Evolutionary conservation across 2,329 filamentous ascomycete genomes (phyloP).

Genomic region (Talaromyces sp.): DNA sequence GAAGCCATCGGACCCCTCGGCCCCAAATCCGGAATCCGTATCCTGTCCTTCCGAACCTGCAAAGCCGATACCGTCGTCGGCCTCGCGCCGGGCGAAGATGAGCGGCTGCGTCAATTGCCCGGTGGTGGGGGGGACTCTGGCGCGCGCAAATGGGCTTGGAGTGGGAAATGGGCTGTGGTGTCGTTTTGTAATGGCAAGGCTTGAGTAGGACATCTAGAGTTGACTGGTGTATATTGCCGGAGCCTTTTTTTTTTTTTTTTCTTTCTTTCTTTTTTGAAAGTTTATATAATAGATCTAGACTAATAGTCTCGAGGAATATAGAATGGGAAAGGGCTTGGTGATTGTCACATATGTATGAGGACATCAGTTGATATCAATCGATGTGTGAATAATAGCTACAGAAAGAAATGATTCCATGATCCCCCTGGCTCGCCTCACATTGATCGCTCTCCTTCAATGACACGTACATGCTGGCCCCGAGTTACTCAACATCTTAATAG

Average conservation of each 20-base stretch:
- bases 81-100: constrained; percentile 74
- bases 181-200: constrained; percentile 69
- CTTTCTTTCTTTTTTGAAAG: too few relatives aligned
- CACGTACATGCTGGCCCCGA: neutral
- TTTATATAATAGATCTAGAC: neutral
- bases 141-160: constrained; percentile 86
- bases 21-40: constrained; percentile 71
- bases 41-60: constrained; percentile 84
- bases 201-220: neutral
- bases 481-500: too few relatives aligned
- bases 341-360: neutral
- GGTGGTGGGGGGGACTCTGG: constrained; percentile 65
- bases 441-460: neutral
- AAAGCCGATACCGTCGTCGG: constrained; percentile 96
- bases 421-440: neutral
- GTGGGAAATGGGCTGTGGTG: constrained; percentile 93
- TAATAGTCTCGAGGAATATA: neutral
- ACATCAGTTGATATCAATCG: neutral
- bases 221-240: neutral
- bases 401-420: too few relatives aligned
- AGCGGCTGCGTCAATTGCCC: constrained; percentile 64
- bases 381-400: neutral
- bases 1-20: constrained; percentile 83
- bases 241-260: too few relatives aligned
- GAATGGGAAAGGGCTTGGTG: neutral